These are phyloP conservation scores for Exsudoporus frostii DNA, from an alignment of 768 basidiomycete genomes.

Conservation along the genomic window DNA sequence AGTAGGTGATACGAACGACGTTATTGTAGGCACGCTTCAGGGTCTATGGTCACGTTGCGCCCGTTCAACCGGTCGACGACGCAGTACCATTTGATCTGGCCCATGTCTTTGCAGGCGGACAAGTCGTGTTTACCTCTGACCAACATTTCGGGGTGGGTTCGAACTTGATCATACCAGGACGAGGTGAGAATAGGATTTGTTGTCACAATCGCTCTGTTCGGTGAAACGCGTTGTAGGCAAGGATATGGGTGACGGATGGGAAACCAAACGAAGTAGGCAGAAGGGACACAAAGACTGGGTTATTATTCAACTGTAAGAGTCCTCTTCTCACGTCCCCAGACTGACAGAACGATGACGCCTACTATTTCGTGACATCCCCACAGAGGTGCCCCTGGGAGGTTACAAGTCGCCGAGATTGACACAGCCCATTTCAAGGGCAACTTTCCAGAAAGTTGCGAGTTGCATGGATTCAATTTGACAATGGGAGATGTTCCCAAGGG, in stretches of 20 bases:
- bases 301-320: constrained; percentile 75
- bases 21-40: constrained; percentile 78
- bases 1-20: not conserved
- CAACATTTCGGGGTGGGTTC: constrained; percentile 93
- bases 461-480: constrained; percentile 52
- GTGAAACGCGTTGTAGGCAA: constrained; percentile 42
- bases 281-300: constrained; percentile 89
- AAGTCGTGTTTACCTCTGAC: constrained; percentile 81
- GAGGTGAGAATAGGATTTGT: constrained; percentile 45
- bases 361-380: not conserved
- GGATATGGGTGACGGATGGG: constrained; percentile 99
- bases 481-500: constrained; percentile 36
- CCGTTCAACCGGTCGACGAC: constrained; percentile 53
- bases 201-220: not conserved
- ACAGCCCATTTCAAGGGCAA: constrained; percentile 96
- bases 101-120: constrained; percentile 86
- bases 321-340: constrained; percentile 9
- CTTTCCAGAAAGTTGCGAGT: constrained; percentile 84
- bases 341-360: not conserved
- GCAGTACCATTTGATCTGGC: constrained; percentile 74
- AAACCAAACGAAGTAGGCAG: constrained; percentile 83
- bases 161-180: constrained; percentile 87
- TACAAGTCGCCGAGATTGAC: constrained; percentile 85
- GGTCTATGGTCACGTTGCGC: constrained; percentile 77
- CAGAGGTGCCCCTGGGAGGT: constrained; percentile 70